A percentile compares a stretch with the other conserved stretches of the same genome.
These are phyloP conservation scores for Penicillium chermesinum DNA, from an alignment of 495 filamentous ascomycete species.

Conservation along the genomic window DNA sequence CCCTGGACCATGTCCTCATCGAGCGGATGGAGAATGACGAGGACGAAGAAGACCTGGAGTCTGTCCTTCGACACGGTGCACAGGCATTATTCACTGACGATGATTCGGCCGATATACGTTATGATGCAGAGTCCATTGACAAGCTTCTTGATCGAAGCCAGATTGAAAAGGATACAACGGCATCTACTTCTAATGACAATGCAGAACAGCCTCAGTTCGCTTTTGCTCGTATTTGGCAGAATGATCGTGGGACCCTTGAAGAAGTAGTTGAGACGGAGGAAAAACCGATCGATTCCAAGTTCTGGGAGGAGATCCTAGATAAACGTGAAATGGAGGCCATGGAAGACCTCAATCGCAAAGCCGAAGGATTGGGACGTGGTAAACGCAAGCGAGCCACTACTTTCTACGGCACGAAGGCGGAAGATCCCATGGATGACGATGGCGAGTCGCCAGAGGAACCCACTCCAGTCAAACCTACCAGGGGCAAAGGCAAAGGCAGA, in stretches of 20 bases:
- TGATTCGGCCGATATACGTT: conserved; percentile 58
- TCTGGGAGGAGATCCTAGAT: conserved; percentile 85
- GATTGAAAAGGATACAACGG: conserved; percentile 62
- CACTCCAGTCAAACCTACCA: conserved; percentile 25
- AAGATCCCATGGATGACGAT: conserved; percentile 12
- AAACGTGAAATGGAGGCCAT: conserved; percentile 73
- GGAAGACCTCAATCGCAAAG: conserved; percentile 56
- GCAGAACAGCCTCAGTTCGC: conserved; percentile 57
- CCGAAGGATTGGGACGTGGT: conserved; percentile 75
- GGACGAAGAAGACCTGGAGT: conserved; percentile 74
- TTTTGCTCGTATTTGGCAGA: conserved; percentile 89
- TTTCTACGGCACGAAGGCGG: conserved; percentile 30
- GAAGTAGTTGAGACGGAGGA: conserved; percentile 50
- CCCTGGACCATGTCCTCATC: conserved; percentile 87
- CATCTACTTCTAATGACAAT: conserved; percentile 56
- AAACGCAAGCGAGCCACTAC: conserved; percentile 55
- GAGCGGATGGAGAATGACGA: conserved; percentile 80
- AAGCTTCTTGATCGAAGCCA: conserved; percentile 82
- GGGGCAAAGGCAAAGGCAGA: conserved; percentile 14
- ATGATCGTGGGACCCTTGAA: conserved; percentile 62
- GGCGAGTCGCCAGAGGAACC: conserved; percentile 3
- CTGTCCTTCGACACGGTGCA: conserved; percentile 83
- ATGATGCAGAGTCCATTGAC: conserved; percentile 76
- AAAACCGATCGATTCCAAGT: conserved; percentile 46
- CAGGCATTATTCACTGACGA: conserved; percentile 79